phyloP scores from a whole-genome alignment of 2,329 filamentous ascomycete genomes.

The Nemania bipapillata region DNA sequence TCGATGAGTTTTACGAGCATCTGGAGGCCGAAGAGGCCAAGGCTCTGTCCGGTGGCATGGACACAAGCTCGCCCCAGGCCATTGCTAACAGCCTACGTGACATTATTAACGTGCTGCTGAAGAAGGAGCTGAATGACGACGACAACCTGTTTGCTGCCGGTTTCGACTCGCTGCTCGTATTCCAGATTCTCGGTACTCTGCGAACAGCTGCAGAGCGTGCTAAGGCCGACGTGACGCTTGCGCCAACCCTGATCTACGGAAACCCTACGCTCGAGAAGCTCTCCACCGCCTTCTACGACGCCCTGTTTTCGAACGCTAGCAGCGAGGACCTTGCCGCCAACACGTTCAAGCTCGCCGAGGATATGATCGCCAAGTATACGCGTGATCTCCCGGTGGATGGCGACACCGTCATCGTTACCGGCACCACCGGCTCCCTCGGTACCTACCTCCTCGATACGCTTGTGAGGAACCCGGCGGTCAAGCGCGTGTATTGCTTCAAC shows the following conservation, averaged over 20 bases:
- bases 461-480: conserved; percentile 49
- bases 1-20: conserved; percentile 44
- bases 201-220: conserved; percentile 50
- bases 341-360: conserved; percentile 40
- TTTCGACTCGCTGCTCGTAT: conserved; percentile 53
- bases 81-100: conserved; percentile 37
- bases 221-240: conserved; percentile 45
- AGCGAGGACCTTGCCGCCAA: conserved; percentile 31
- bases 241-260: conserved; percentile 54
- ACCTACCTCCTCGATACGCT: conserved; percentile 58
- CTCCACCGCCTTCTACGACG: conserved; percentile 49
- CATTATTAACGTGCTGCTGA: conserved; percentile 38
- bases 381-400: conserved; percentile 43
- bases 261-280: conserved; percentile 52
- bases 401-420: conserved; percentile 58
- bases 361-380: conserved; percentile 45
- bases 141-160: conserved; percentile 48
- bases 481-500: conserved; percentile 62
- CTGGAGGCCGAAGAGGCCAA: conserved; percentile 43
- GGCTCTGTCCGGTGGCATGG: conserved; percentile 39
- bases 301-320: conserved; percentile 39
- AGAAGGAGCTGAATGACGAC: conserved; percentile 40
- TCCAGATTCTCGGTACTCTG: conserved; percentile 52
- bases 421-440: conserved; percentile 61
- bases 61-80: conserved; percentile 33